These are phyloP conservation scores for Fusarium sacchari DNA, from an alignment of 2,329 filamentous ascomycete genomes.

Conservation along the genomic window DNA sequence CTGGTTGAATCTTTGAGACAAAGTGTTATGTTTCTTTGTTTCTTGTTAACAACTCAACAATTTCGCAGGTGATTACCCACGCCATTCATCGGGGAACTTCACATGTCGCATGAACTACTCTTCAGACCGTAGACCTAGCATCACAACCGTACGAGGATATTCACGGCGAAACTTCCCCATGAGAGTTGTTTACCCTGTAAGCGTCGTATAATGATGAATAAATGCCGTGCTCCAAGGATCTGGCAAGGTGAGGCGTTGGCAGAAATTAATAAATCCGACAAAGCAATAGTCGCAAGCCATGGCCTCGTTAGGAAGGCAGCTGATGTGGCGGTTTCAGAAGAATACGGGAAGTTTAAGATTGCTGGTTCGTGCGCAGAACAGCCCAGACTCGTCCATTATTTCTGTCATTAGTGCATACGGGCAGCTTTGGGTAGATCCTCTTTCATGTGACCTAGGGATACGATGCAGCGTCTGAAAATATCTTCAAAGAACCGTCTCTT, in stretches of 20 bases:
- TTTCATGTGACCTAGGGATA: background rate
- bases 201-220: background rate
- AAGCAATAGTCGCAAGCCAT: constrained; percentile 3
- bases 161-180: background rate
- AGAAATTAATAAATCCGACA: constrained; percentile 19
- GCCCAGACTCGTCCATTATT: background rate
- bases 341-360: background rate
- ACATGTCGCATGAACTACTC: background rate
- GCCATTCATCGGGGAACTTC: background rate
- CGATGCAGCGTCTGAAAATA: background rate
- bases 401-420: background rate
- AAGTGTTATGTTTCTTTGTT: background rate
- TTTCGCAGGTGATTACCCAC: background rate
- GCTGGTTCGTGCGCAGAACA: background rate
- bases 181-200: background rate
- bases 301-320: constrained; percentile 15
- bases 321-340: constrained; percentile 13
- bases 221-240: background rate
- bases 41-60: background rate
- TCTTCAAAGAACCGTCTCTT: background rate
- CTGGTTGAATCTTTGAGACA: background rate
- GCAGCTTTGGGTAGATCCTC: background rate
- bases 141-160: background rate
- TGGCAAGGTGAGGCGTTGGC: background rate
- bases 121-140: background rate